A percentile compares a stretch with the other conserved stretches of the same genome.
Evolutionary conservation across 2,329 filamentous ascomycete species (phyloP).

Genomic region (Fusarium euwallaceae): DNA sequence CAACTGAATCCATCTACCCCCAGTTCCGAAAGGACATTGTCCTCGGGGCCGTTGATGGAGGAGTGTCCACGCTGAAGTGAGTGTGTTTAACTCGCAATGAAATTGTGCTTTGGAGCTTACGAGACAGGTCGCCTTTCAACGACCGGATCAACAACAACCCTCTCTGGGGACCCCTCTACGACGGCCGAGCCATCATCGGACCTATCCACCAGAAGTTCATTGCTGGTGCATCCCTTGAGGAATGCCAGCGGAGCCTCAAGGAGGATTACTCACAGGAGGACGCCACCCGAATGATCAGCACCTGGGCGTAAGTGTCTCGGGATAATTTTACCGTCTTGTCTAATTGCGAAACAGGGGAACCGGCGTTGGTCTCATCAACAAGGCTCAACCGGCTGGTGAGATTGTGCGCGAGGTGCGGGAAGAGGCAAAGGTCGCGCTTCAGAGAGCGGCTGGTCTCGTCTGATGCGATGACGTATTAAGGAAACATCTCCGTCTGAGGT

Average conservation of each 20-base stretch:
- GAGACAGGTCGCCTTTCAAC: constrained; percentile 55
- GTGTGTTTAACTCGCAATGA: not conserved
- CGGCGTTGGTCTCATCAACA: constrained; percentile 60
- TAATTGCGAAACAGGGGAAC: constrained; percentile 52
- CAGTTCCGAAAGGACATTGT: constrained; percentile 57
- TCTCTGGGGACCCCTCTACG: constrained; percentile 59
- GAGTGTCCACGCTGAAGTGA: constrained; percentile 60
- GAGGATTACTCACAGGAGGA: constrained; percentile 54
- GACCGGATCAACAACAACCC: constrained; percentile 55
- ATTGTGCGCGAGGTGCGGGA: constrained; percentile 59
- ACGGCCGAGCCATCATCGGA: constrained; percentile 58
- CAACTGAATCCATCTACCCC: constrained; percentile 58
- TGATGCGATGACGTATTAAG: not conserved
- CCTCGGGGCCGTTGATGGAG: constrained; percentile 59
- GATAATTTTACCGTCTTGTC: not conserved
- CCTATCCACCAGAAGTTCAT: constrained; percentile 57
- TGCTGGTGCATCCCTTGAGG: constrained; percentile 56
- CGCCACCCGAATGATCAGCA: constrained; percentile 50
- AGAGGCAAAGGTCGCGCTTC: constrained; percentile 53
- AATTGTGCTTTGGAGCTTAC: not conserved
- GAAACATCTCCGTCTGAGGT: not conserved
- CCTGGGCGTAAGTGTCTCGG: constrained; percentile 53
- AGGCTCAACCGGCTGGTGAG: constrained; percentile 55
- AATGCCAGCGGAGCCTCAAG: constrained; percentile 56
- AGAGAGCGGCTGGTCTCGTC: constrained; percentile 43